These are phyloP conservation scores for Yamadazyma buinensis DNA, from an alignment of 1,139 yeast species.

Conservation along the genomic window DNA sequence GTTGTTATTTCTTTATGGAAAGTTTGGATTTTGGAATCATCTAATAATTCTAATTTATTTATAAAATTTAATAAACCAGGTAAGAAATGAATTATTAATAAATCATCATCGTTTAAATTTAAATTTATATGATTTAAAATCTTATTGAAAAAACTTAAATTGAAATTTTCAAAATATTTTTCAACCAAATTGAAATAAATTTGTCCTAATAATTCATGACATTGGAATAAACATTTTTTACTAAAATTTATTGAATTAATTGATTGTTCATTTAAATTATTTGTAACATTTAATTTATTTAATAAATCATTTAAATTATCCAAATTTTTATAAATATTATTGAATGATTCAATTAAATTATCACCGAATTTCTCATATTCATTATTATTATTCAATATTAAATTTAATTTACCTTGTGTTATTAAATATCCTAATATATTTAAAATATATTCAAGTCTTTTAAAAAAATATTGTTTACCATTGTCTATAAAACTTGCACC, in stretches of 20 bases:
- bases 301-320: conserved; percentile 56
- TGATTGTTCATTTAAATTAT: conserved; percentile 43
- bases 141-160: conserved; percentile 30
- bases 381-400: conserved; percentile 11
- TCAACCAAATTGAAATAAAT: conserved; percentile 51
- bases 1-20: conserved; percentile 24
- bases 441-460: conserved; percentile 66
- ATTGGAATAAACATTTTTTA: conserved; percentile 57
- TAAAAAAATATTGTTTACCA: conserved; percentile 67
- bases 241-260: conserved; percentile 55
- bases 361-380: conserved; percentile 25
- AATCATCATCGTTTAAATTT: conserved; percentile 54
- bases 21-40: conserved; percentile 22
- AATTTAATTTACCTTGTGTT: conserved; percentile 25
- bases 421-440: conserved; percentile 64
- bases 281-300: conserved; percentile 56
- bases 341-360: conserved; percentile 51
- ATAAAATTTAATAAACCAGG: conserved; percentile 56
- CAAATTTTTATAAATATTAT: conserved; percentile 52
- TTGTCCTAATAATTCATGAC: conserved; percentile 73
- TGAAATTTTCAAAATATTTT: conserved; percentile 27
- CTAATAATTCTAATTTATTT: conserved; percentile 20
- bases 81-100: conserved; percentile 57
- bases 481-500: conserved; percentile 61
- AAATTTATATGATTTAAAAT: conserved; percentile 29